These are phyloP conservation scores for Boletellus deceptivus DNA, from an alignment of 1,284 basidiomycete species.

Conservation along the genomic window DNA sequence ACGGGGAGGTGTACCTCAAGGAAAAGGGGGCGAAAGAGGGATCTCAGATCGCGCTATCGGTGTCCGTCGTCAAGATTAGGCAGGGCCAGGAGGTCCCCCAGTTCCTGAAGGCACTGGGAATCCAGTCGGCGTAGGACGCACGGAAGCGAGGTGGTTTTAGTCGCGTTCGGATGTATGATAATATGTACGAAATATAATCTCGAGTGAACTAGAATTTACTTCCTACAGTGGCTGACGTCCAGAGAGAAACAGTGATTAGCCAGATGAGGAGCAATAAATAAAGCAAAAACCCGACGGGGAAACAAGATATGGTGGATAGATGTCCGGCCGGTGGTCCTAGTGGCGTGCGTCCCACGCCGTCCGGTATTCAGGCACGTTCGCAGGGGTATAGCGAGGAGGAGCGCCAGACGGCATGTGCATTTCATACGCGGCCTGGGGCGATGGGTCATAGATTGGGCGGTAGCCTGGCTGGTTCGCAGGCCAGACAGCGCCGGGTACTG, in stretches of 20 bases:
- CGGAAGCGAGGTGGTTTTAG: too few species aligned
- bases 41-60: conserved; percentile 30
- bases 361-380: conserved; percentile 15
- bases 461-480: conserved; percentile 12
- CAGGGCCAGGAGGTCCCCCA: conserved; percentile 48
- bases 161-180: too few species aligned
- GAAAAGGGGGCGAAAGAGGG: conserved; percentile 31
- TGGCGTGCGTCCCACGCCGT: conserved; percentile 28
- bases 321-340: background rate
- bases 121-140: background rate
- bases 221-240: too few species aligned
- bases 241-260: too few species aligned
- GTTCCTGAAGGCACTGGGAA: conserved; percentile 32
- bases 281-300: background rate
- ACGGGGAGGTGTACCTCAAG: conserved; percentile 54
- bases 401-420: conserved; percentile 22
- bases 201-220: too few species aligned
- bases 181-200: too few species aligned
- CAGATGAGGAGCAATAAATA: too few species aligned
- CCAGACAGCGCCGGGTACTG: conserved; percentile 3
- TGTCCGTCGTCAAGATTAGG: conserved; percentile 49
- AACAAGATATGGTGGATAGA: background rate
- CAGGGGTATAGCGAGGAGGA: conserved; percentile 12
- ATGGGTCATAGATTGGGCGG: conserved; percentile 22
- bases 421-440: conserved; percentile 30